A percentile compares a stretch with the other conserved stretches of the same genome.
phyloP scores from a whole-genome alignment of 2,329 filamentous ascomycete genomes.

The Trichoderma breve region DNA sequence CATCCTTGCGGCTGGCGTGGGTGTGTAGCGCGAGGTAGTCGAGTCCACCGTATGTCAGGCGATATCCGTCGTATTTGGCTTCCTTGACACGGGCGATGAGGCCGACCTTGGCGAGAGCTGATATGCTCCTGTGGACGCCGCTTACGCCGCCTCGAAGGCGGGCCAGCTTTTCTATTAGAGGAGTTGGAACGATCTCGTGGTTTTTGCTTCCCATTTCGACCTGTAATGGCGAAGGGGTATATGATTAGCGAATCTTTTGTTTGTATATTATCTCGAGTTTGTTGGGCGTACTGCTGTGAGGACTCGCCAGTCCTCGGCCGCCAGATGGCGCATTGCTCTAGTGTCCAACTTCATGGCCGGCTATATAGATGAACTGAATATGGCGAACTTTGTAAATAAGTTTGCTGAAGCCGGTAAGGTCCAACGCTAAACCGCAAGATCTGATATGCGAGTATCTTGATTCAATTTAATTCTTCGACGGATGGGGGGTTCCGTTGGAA shows the following conservation, averaged over 20 bases:
- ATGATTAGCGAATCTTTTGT: neutral
- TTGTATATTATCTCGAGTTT: neutral
- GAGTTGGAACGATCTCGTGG: slow-evolving; percentile 92
- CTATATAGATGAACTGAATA: neutral
- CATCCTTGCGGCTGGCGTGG: slow-evolving; percentile 71
- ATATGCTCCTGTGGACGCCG: slow-evolving; percentile 84
- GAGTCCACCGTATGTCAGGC: slow-evolving; percentile 91
- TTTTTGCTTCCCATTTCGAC: slow-evolving; percentile 93
- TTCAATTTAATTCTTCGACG: neutral
- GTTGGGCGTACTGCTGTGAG: slow-evolving; percentile 72
- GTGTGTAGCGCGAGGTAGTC: slow-evolving; percentile 97
- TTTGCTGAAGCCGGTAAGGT: neutral
- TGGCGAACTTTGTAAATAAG: neutral
- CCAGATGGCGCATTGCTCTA: slow-evolving; percentile 87
- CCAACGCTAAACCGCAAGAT: neutral
- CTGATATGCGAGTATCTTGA: neutral
- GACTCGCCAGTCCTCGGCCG: slow-evolving; percentile 90
- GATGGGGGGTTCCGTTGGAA: neutral
- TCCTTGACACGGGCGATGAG: slow-evolving; percentile 93
- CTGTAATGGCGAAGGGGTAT: slow-evolving; percentile 43
- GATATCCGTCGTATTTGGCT: slow-evolving; percentile 95
- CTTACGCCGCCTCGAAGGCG: slow-evolving; percentile 74
- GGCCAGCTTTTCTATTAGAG: slow-evolving; percentile 80
- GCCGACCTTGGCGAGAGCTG: slow-evolving; percentile 84
- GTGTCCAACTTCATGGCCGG: slow-evolving; percentile 87